Evolutionary conservation across 2,329 filamentous ascomycete genomes (phyloP), one percentile per base, ranked within the genome.

Genomic region (Sphaerostilbella broomeana): DNA sequence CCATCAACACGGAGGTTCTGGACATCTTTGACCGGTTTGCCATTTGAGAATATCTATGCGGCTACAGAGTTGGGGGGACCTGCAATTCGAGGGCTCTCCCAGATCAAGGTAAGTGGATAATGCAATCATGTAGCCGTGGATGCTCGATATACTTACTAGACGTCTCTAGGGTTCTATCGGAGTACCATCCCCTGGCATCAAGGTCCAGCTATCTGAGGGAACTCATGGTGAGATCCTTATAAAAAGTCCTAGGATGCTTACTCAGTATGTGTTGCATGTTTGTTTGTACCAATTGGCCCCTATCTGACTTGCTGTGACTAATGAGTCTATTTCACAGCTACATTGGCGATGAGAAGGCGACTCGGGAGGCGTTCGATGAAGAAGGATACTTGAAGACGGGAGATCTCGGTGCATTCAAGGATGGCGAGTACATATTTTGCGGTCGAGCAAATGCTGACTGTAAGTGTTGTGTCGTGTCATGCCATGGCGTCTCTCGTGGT

Each of bases 361-460:
- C 87, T 1, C 64, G 69, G 39, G 86, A 86, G 60, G 72, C 81
- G 1, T 71, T 94, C 37, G 84, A 87, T 6, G 70, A 79, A 19
- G 86, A 94, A 48, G 88, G 88, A 46, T 95, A 87, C 86, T 94
- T 95, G 73, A 81, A 81, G 56, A 94, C 86, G 0, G 88, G 88
- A 36, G 88, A 95, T 56, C 86, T 94, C 48, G 84, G 78, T 57
- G 74, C 77, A 43, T 70, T 95, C 15, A 87, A 27, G 15, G 42
- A 43, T 10, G 45, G 45, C 16, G 42, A 45, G 21, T 45, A 43
- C 21, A 22, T 40, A 4, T 49, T 43, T n/a, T 20, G 26, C 11
- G 45, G 47, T 7, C 40, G 47, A 24, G 35, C 36, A 28, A 37
- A 20, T 15, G 34, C 42, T 16, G 47, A 47, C 15, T 42, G 47